Evolutionary conservation across 1,139 yeast genomes (phyloP), one percentile per base, ranked within the genome.

Genomic region (Lodderomyces orthopsilosis): DNA sequence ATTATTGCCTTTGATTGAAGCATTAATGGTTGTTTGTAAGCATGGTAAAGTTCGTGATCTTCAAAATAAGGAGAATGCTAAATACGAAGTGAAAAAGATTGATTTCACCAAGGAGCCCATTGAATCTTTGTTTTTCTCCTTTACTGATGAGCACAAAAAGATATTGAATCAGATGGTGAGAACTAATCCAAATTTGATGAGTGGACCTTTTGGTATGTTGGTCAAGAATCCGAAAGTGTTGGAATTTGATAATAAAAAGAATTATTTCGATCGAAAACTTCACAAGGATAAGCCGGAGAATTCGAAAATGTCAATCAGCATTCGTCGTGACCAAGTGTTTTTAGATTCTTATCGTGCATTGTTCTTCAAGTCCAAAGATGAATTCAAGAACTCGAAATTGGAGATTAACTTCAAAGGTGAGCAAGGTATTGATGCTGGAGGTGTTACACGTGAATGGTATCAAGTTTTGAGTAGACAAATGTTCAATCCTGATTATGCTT

Each of bases 381-480:
- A 87, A 48, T 81, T 91, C 59, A 80, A 83, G 55, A 75, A 79
- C 42, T 78, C 93, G 4, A 83, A 85, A 50, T 69, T 93, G 52
- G 93, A 86, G 44, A 82, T 94, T 37, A 77, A 77, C 26, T 94
- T 94, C 68, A 85, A 83, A 53, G 96, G 96, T 3, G 99, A 94
- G 61, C 86, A 87, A 46, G 99, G 98, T 53, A 88, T 93, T 41
- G 99, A 94, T 72, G 98, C 97, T 2, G 99, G 99, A 54, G 99
- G 99, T 41, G 85, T 94, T 18, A 89, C 97, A 0, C 75, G 98
- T 57, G 99, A 94, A 62, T 94, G 98, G 98, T 91, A 85, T 58
- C 98, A 90, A 60, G 96, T 91, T 8, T 67, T 94, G 45, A 85
- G 97, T 0, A 74, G 97, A 49, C 98, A 93, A 63, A 91, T 94